A percentile compares a stretch with the other conserved stretches of the same genome.
Evolutionary conservation across 2,329 filamentous ascomycete genomes (phyloP).

Genomic region (Sporothrix euskadiensis): DNA sequence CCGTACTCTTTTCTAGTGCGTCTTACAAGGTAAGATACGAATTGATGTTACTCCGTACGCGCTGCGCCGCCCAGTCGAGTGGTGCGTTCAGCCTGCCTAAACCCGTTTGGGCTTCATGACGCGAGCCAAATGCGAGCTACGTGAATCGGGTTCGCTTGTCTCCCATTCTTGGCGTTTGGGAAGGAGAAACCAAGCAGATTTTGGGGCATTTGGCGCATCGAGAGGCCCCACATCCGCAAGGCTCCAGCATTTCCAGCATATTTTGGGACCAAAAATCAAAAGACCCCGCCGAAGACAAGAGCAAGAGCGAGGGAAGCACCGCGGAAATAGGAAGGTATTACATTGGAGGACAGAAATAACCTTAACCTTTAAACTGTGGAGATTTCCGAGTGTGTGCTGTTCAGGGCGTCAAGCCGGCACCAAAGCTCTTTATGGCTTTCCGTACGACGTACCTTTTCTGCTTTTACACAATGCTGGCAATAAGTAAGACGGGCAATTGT

Average conservation of each 20-base stretch:
- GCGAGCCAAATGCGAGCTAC: constrained; percentile 1
- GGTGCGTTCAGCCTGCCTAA: neutral
- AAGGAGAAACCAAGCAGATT: neutral
- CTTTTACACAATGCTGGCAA: neutral
- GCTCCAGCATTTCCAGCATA: constrained; percentile 4
- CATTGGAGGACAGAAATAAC: neutral
- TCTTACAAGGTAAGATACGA: no score
- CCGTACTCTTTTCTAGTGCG: neutral
- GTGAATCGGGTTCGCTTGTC: neutral
- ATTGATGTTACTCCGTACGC: no score
- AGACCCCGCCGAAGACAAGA: neutral
- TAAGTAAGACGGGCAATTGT: neutral
- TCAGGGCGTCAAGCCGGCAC: neutral
- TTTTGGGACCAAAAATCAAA: neutral
- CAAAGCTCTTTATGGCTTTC: neutral
- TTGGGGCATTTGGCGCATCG: neutral
- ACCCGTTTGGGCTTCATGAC: neutral
- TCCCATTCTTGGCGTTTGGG: neutral
- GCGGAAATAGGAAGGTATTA: neutral
- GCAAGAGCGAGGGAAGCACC: neutral
- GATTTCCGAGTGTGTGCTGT: neutral
- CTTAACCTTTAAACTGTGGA: neutral
- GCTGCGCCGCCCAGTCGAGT: neutral
- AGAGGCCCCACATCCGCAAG: neutral
- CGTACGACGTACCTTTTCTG: neutral